These are phyloP conservation scores for Ophiocordyceps camponoti-saundersi DNA, from an alignment of 2,329 filamentous ascomycete genomes.

Conservation along the genomic window DNA sequence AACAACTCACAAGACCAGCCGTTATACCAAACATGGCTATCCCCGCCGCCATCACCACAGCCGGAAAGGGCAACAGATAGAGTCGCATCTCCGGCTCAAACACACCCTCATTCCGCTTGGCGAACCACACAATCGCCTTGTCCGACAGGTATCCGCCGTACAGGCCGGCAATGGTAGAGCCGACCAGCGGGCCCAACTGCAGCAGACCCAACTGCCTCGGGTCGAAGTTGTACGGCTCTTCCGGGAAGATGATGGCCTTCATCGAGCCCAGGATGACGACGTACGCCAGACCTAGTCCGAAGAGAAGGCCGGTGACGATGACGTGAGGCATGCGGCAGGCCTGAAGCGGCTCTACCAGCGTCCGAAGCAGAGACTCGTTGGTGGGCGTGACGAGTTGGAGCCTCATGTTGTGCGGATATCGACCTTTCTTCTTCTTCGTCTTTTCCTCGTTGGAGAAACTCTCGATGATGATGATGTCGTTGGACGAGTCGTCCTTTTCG, in stretches of 20 bases:
- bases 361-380: constrained; percentile 4
- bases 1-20: constrained; percentile 12
- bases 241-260: constrained; percentile 17
- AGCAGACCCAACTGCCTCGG: constrained; percentile 11
- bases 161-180: constrained; percentile 19
- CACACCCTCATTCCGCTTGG: constrained; percentile 19
- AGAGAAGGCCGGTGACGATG: constrained; percentile 19
- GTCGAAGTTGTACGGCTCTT: constrained; percentile 14
- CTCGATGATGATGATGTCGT: not conserved
- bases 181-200: constrained; percentile 15
- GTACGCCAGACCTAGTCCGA: constrained; percentile 17
- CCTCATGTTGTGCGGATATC: not conserved
- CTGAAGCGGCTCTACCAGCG: constrained; percentile 6
- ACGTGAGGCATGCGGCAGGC: constrained; percentile 18
- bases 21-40: constrained; percentile 22
- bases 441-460: too few species aligned
- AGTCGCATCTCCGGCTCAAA: constrained; percentile 28
- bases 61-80: constrained; percentile 12
- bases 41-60: constrained; percentile 16
- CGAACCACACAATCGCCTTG: constrained; percentile 16
- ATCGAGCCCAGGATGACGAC: constrained; percentile 14
- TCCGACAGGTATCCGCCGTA: constrained; percentile 22
- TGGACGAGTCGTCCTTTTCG: not conserved
- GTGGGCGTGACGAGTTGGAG: constrained; percentile 6
- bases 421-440: not conserved